Evolutionary conservation across 1,284 basidiomycete genomes (phyloP).

Genomic region (Marasmius oreades): DNA sequence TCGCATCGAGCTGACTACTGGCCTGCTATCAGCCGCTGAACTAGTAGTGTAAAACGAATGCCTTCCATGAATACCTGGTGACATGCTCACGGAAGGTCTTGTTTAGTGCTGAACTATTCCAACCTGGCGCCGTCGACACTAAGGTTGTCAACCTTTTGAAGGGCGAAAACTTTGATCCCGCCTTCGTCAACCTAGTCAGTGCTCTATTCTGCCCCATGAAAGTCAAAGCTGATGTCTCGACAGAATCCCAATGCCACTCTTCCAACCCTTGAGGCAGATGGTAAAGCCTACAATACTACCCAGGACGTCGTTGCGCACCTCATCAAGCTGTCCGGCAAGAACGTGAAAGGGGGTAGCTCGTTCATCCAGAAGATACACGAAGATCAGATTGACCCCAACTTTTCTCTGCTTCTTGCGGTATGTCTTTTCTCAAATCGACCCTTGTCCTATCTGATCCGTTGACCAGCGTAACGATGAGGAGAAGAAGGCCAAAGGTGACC

Average conservation of each 20-base stretch:
- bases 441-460: constrained; percentile 17
- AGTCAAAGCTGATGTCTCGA: not conserved
- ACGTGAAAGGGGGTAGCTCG: constrained; percentile 32
- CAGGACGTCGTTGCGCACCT: constrained; percentile 46
- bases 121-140: constrained; percentile 30
- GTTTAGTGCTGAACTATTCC: constrained; percentile 36
- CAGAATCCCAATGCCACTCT: constrained; percentile 55
- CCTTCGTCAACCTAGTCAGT: constrained; percentile 49
- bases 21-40: constrained; percentile 26
- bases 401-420: constrained; percentile 44
- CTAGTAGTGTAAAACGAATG: constrained; percentile 42
- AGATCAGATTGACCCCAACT: constrained; percentile 58
- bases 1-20: not conserved
- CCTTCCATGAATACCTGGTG: not conserved
- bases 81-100: not conserved
- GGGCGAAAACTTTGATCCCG: constrained; percentile 62
- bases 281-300: constrained; percentile 45
- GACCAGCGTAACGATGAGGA: constrained; percentile 47
- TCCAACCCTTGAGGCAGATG: constrained; percentile 46
- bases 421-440: constrained; percentile 16
- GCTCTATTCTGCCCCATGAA: not conserved
- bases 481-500: constrained; percentile 38
- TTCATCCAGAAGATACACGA: constrained; percentile 48
- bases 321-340: constrained; percentile 38
- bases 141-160: constrained; percentile 41